Evolutionary conservation across 2,329 filamentous ascomycete genomes (phyloP).

Genomic region (Phaeosphaeriaceae sp.): DNA sequence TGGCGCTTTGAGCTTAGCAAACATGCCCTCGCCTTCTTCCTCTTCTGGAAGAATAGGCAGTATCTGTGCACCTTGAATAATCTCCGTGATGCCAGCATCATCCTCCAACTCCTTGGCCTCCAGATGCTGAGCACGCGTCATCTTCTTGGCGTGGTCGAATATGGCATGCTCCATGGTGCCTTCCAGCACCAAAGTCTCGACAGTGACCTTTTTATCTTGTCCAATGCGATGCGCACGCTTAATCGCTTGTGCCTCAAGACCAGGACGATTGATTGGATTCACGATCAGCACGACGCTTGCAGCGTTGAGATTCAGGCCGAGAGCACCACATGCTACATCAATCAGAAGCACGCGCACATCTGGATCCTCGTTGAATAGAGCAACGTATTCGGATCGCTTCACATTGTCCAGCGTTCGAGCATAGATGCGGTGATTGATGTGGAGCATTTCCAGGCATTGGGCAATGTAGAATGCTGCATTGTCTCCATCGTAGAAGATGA

Average conservation of each 20-base stretch:
- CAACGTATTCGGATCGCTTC: slow-evolving; percentile 76
- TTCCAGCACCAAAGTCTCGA: slow-evolving; percentile 84
- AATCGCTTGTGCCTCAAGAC: slow-evolving; percentile 88
- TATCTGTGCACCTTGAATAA: slow-evolving; percentile 65
- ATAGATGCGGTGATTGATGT: slow-evolving; percentile 71
- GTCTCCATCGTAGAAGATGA: slow-evolving; percentile 91
- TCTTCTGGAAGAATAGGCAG: slow-evolving; percentile 52
- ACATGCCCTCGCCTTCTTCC: slow-evolving; percentile 40
- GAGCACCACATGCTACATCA: slow-evolving; percentile 88
- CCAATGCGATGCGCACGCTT: slow-evolving; percentile 90
- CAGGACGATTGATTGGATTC: slow-evolving; percentile 83
- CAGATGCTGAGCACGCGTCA: slow-evolving; percentile 70
- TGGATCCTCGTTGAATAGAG: slow-evolving; percentile 75
- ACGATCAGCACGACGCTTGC: slow-evolving; percentile 90
- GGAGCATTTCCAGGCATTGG: slow-evolving; percentile 77
- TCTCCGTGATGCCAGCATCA: slow-evolving; percentile 64
- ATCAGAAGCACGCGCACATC: slow-evolving; percentile 83
- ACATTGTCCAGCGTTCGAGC: slow-evolving; percentile 68
- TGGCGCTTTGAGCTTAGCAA: slow-evolving; percentile 51
- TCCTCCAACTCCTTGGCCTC: slow-evolving; percentile 67
- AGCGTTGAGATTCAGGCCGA: slow-evolving; percentile 83
- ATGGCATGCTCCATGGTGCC: slow-evolving; percentile 88
- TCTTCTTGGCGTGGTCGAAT: slow-evolving; percentile 73
- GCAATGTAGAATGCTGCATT: slow-evolving; percentile 88
- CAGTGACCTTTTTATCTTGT: slow-evolving; percentile 77